These are phyloP conservation scores for Scutellaria minor DNA, from an alignment of 257 asterid species.

Conservation along the genomic window DNA sequence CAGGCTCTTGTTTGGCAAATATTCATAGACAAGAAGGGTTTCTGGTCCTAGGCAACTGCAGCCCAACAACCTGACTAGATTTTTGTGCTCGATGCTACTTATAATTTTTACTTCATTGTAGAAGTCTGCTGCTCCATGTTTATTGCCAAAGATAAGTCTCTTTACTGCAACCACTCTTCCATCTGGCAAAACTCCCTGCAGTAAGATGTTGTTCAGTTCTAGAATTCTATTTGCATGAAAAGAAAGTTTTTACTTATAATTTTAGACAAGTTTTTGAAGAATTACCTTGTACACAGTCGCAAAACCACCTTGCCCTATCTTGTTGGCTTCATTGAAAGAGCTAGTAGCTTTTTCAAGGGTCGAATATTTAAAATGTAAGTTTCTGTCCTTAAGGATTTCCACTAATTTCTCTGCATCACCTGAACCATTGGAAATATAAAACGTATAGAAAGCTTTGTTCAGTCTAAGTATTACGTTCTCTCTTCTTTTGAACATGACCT, in stretches of 20 bases:
- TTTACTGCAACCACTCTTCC: slow-evolving; percentile 96
- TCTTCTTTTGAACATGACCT: no score
- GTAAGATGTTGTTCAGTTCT: not conserved
- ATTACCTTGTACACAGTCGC: slow-evolving; percentile 87
- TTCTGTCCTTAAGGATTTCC: slow-evolving; percentile 68
- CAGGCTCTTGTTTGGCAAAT: slow-evolving; percentile 71
- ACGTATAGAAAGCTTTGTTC: no score
- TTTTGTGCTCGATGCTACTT: slow-evolving; percentile 91
- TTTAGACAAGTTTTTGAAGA: not conserved
- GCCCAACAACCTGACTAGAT: slow-evolving; percentile 81
- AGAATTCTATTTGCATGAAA: not conserved
- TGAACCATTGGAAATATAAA: slow-evolving; percentile 17
- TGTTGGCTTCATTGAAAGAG: slow-evolving; percentile 76
- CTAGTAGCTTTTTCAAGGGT: slow-evolving; percentile 82
- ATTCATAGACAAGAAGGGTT: slow-evolving; percentile 88
- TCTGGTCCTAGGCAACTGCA: slow-evolving; percentile 94
- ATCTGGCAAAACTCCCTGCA: slow-evolving; percentile 80
- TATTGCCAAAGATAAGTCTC: slow-evolving; percentile 86
- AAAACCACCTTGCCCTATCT: slow-evolving; percentile 96
- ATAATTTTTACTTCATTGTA: slow-evolving; percentile 90
- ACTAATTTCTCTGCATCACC: slow-evolving; percentile 57
- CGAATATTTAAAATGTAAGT: slow-evolving; percentile 83
- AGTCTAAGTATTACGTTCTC: no score
- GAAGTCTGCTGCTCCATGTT: slow-evolving; percentile 89
- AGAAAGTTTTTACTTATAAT: not conserved